Base-by-base conservation (phyloP, 208 protist genomes). In the Leishmania guyanensis region DNA sequence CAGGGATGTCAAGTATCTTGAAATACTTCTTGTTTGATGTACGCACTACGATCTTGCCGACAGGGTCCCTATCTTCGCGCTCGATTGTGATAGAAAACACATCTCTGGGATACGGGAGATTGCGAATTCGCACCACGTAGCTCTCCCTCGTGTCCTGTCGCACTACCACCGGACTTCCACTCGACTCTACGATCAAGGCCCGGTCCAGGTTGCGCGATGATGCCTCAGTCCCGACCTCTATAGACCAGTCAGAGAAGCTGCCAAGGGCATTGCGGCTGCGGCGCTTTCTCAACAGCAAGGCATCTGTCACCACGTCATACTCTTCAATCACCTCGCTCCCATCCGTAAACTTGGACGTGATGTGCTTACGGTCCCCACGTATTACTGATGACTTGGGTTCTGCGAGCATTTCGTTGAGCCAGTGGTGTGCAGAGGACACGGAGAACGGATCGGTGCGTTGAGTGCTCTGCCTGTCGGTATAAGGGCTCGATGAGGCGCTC, bases 1-100 rank as follows among this genome's bases (percentile, higher is more conserved):
- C 96, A n/a, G 89, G 88, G 46, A 99, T 96, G 48, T 72, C 78
- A 53, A 99, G 80, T 26, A 93, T 82, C 88, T 98, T 98, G 78
- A 96, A 99, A 73, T 98, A 99, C 86, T 99, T 99, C 75, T 97
- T 98, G 89, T 99, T 99, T n/a, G 84, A 90, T 16, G 98, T 99
- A 33, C 97, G 92, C 60, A 99, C 92, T 1, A 99, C 95, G 74
- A 99, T 94, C 85, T 96, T 90, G 20, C 92, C 93, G 2, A 95
- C 75, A 39, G 83, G 58, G 60, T 93, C 84, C 9, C 76, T 65
- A 10, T 85, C 78, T 10, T 82, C 75, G 5, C 82, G 73, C 75
- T 99, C 97, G 5, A 99, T 84, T 2, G 87, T 82, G 17, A 99
- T 87, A 17, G 82, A 81, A 80, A 97, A 99, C 36, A 94, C 89